Conservation (phyloP, 129 eudicot genomes). For the Artemisia argyi region DNA sequence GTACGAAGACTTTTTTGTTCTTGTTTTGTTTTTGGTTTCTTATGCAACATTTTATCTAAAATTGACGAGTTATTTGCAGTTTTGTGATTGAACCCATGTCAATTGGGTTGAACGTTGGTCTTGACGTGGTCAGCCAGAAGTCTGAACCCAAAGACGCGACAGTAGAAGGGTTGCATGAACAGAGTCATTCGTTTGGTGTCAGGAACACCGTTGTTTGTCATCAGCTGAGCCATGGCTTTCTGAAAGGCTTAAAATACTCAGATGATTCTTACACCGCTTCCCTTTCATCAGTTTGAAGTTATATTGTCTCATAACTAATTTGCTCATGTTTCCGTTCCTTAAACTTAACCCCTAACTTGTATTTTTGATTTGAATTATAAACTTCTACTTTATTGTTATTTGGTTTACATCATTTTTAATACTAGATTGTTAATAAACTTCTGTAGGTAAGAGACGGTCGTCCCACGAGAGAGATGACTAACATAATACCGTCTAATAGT, state of each 20-base stretch:
- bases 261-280: slow-evolving; percentile 58
- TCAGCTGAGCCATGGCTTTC: slow-evolving; percentile 46
- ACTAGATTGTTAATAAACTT: no score
- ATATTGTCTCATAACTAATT: not conserved
- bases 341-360: slow-evolving; percentile 5
- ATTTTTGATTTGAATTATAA: slow-evolving; percentile 14
- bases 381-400: not conserved
- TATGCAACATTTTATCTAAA: not conserved
- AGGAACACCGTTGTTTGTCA: slow-evolving; percentile 39
- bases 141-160: slow-evolving; percentile 22
- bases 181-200: slow-evolving; percentile 46
- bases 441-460: no score
- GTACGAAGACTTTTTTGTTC: slow-evolving; percentile 32
- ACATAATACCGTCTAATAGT: no score
- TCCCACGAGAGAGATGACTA: no score
- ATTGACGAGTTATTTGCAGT: slow-evolving; percentile 45
- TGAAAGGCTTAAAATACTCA: slow-evolving; percentile 69
- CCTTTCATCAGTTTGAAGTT: slow-evolving; percentile 51
- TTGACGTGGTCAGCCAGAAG: slow-evolving; percentile 27
- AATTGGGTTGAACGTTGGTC: slow-evolving; percentile 70
- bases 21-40: not conserved
- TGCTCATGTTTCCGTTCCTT: not conserved
- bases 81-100: slow-evolving; percentile 65
- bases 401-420: no score
- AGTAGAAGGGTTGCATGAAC: slow-evolving; percentile 32